Evolutionary conservation across 129 eudicot species (phyloP).

Genomic region (Silybum marianum): DNA sequence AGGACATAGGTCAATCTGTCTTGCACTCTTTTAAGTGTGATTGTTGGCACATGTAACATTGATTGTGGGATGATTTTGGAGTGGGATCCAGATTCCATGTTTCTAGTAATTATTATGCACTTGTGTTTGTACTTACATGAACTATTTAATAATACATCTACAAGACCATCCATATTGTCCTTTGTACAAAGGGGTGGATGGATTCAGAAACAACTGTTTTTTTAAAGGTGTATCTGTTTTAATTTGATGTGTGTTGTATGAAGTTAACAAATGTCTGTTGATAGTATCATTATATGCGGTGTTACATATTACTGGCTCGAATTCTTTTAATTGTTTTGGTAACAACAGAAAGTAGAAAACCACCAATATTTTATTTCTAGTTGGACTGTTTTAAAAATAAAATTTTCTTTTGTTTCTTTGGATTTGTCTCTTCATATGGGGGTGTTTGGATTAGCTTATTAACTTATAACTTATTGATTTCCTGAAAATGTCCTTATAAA

Average conservation of each 20-base stretch:
- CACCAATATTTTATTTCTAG: not conserved
- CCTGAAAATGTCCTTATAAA: too few species aligned
- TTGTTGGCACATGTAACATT: conserved; percentile 24
- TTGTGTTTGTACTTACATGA: conserved; percentile 27
- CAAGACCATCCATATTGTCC: not conserved
- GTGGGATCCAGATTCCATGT: conserved; percentile 22
- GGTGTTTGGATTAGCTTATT: too few species aligned
- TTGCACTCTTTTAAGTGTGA: conserved; percentile 18
- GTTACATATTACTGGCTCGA: not conserved
- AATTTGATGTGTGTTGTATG: not conserved
- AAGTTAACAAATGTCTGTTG: not conserved
- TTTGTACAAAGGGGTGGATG: not conserved
- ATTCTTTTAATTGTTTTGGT: not conserved
- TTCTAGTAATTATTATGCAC: conserved; percentile 11
- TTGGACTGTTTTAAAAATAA: not conserved
- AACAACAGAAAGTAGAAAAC: too few species aligned
- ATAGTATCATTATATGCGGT: not conserved
- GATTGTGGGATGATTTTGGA: conserved; percentile 15
- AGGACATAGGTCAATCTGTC: conserved; percentile 29
- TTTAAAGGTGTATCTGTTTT: not conserved
- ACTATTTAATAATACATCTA: not conserved
- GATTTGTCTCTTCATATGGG: not conserved
- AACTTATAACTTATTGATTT: too few species aligned
- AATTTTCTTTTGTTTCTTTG: too few species aligned
- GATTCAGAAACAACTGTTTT: not conserved